Evolutionary conservation across 2,329 filamentous ascomycete species (phyloP).

Genomic region (Penicillium italicum): DNA sequence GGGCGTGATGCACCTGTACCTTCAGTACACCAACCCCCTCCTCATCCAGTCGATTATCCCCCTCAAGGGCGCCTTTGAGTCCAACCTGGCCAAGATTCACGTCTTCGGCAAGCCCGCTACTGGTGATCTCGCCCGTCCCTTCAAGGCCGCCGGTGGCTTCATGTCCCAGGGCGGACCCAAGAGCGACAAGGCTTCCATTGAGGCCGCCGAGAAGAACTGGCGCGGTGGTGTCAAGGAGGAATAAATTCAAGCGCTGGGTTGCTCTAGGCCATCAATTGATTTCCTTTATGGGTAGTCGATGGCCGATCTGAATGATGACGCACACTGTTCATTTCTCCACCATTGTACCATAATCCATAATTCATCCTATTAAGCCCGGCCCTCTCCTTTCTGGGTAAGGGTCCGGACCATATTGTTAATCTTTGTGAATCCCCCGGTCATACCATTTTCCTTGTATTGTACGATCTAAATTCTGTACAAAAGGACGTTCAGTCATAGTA

Average conservation of each 20-base stretch:
- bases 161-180: constrained; percentile 71
- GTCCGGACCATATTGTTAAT: not conserved
- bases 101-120: constrained; percentile 79
- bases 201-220: constrained; percentile 49
- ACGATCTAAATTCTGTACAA: not conserved
- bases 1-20: constrained; percentile 96
- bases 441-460: not conserved
- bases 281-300: not conserved
- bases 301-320: not conserved
- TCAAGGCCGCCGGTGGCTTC: constrained; percentile 80
- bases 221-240: constrained; percentile 51
- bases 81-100: constrained; percentile 95
- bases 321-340: not conserved
- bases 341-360: constrained; percentile 7
- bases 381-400: not conserved
- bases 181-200: constrained; percentile 80
- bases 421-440: not conserved
- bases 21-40: constrained; percentile 99
- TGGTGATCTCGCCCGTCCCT: constrained; percentile 91
- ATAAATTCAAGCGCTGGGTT: constrained; percentile 26
- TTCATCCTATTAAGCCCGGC: not conserved
- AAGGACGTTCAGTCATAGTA: not conserved
- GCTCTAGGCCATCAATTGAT: not conserved
- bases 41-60: constrained; percentile 98
- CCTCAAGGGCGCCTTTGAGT: constrained; percentile 90